Percentiles rank a stretch among this genome's conserved stretches.
phyloP scores from a whole-genome alignment of 352 stramenopile species.

The Phytophthora quininea region DNA sequence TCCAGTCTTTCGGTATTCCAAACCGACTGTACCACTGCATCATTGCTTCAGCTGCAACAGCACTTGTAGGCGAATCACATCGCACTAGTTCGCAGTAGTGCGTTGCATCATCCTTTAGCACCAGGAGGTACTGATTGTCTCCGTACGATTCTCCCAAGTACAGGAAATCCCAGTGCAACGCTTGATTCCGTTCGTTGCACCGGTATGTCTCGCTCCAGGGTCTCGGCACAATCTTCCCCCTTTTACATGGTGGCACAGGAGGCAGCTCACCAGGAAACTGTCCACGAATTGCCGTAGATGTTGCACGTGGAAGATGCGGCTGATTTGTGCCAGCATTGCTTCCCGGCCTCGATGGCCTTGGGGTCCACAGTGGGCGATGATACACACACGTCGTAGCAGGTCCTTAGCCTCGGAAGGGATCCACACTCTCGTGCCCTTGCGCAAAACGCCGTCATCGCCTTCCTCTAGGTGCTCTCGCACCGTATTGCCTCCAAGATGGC shows the following conservation, averaged over 20 bases:
- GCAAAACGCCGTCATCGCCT: background rate
- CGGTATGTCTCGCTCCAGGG: slow-evolving; percentile 14
- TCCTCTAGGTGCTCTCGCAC: background rate
- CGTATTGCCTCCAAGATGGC: background rate
- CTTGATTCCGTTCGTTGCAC: slow-evolving; percentile 8
- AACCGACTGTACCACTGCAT: slow-evolving; percentile 38
- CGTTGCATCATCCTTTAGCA: slow-evolving; percentile 37
- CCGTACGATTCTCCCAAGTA: slow-evolving; percentile 25
- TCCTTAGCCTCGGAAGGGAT: slow-evolving; percentile 2
- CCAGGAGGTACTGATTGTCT: slow-evolving; percentile 24
- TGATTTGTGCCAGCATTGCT: slow-evolving; percentile 14
- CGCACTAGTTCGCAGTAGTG: slow-evolving; percentile 36
- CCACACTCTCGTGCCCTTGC: background rate
- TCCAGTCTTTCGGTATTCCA: slow-evolving; percentile 33
- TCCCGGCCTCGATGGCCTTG: slow-evolving; percentile 7
- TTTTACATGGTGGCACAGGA: slow-evolving; percentile 21
- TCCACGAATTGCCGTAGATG: slow-evolving; percentile 13
- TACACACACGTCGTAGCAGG: slow-evolving; percentile 11
- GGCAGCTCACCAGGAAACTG: slow-evolving; percentile 15
- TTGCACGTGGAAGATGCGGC: slow-evolving; percentile 8
- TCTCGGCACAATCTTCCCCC: slow-evolving; percentile 12
- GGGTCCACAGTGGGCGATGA: slow-evolving; percentile 11
- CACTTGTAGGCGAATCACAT: slow-evolving; percentile 26
- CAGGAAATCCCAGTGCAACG: slow-evolving; percentile 42
- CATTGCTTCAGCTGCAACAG: slow-evolving; percentile 26